Conservation (phyloP, 2,329 filamentous ascomycete species). For the Gaeumannomyces sp. region DNA sequence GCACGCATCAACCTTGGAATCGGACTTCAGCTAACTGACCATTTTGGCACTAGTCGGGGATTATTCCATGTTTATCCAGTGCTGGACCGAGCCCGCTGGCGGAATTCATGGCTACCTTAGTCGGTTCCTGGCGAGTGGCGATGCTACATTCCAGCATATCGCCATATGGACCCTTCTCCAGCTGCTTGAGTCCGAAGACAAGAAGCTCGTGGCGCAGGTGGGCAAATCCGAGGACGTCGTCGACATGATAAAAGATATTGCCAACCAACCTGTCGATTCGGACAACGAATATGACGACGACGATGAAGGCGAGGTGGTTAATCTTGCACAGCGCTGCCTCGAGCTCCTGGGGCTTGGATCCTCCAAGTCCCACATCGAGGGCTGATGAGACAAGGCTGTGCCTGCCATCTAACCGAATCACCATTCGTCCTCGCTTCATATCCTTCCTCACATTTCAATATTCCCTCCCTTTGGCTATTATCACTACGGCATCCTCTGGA, state of each 20-base stretch:
- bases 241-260: constrained; percentile 84
- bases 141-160: constrained; percentile 98
- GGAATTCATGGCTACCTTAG: constrained; percentile 94
- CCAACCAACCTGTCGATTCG: constrained; percentile 80
- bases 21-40: too few relatives aligned
- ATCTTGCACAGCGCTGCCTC: constrained; percentile 80
- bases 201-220: constrained; percentile 80
- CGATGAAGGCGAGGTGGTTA: constrained; percentile 88
- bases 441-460: not conserved
- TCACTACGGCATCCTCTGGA: constrained; percentile 27
- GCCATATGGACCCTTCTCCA: constrained; percentile 97
- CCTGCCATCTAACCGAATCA: too few relatives aligned
- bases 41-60: constrained; percentile 66
- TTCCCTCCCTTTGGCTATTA: constrained; percentile 19
- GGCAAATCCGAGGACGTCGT: constrained; percentile 87
- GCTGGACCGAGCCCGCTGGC: constrained; percentile 87
- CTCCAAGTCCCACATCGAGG: constrained; percentile 77
- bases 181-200: constrained; percentile 90
- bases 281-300: constrained; percentile 84
- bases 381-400: constrained; percentile 35
- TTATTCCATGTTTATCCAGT: constrained; percentile 90
- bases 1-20: not conserved
- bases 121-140: constrained; percentile 87
- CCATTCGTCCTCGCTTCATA: not conserved
- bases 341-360: constrained; percentile 74